phyloP scores from a whole-genome alignment of 1,139 yeast genomes.

The Candida gigantensis region DNA sequence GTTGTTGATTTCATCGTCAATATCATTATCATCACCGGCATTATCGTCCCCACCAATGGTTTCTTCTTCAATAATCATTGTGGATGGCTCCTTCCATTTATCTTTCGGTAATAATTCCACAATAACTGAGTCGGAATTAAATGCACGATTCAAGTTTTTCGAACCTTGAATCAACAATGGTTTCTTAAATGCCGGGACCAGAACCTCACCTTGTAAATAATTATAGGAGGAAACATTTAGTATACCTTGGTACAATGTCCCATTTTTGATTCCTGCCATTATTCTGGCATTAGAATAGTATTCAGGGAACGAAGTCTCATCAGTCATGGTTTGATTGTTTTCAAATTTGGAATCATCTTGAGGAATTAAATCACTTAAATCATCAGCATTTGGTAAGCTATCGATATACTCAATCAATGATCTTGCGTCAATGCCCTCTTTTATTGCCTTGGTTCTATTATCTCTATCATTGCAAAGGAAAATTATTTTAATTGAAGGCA shows the following conservation, averaged over 20 bases:
- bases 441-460: slow-evolving; percentile 59
- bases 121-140: slow-evolving; percentile 88
- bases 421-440: slow-evolving; percentile 55
- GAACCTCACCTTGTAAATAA: slow-evolving; percentile 83
- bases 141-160: slow-evolving; percentile 83
- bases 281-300: slow-evolving; percentile 80
- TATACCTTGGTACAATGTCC: slow-evolving; percentile 83
- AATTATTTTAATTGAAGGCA: slow-evolving; percentile 54
- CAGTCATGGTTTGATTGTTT: slow-evolving; percentile 15
- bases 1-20: slow-evolving; percentile 25
- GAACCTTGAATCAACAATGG: slow-evolving; percentile 84
- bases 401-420: slow-evolving; percentile 68
- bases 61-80: slow-evolving; percentile 76
- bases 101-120: slow-evolving; percentile 84
- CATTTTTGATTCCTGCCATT: slow-evolving; percentile 88
- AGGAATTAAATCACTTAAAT: slow-evolving; percentile 81
- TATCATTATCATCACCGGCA: slow-evolving; percentile 54
- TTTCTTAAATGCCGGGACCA: slow-evolving; percentile 70
- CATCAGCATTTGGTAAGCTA: slow-evolving; percentile 72
- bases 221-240: slow-evolving; percentile 83
- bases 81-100: slow-evolving; percentile 87
- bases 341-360: slow-evolving; percentile 27
- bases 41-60: slow-evolving; percentile 60
- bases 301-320: slow-evolving; percentile 68
- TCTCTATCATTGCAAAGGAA: slow-evolving; percentile 78